Percentiles rank a stretch among this genome's conserved stretches.
Conservation (phyloP, 2,329 filamentous ascomycete genomes). For the Colletotrichum musae region DNA sequence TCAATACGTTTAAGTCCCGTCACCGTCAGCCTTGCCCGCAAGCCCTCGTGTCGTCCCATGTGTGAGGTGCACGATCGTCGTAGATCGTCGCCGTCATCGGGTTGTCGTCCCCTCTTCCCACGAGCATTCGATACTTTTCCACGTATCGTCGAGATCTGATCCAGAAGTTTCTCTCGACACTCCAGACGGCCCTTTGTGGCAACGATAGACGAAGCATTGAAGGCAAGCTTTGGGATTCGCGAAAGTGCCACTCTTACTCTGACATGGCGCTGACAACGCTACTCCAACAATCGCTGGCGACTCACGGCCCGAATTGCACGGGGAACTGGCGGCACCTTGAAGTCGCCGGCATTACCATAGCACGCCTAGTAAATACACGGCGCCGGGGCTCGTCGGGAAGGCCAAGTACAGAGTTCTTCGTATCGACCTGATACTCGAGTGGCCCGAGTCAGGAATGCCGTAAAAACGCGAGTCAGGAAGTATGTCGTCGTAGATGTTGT, state of each 20-base stretch:
- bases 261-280: not conserved
- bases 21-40: constrained; percentile 12
- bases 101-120: constrained; percentile 27
- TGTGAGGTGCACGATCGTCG: constrained; percentile 23
- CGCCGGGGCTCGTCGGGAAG: not conserved
- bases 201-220: not conserved
- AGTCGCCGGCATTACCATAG: no score
- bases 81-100: constrained; percentile 30
- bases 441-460: no score
- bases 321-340: no score
- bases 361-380: not conserved
- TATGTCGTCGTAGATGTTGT: not conserved
- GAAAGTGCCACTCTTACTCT: not conserved
- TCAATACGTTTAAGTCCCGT: not conserved
- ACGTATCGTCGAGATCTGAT: constrained; percentile 27
- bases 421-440: no score
- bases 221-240: constrained; percentile 7
- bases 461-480: constrained; percentile 7
- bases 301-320: constrained; percentile 1
- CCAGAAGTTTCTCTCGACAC: constrained; percentile 32
- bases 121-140: constrained; percentile 14
- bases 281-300: not conserved
- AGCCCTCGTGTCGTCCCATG: constrained; percentile 28
- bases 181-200: constrained; percentile 11
- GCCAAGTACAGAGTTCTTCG: not conserved